A percentile compares a stretch with the other conserved stretches of the same genome.
phyloP scores from a whole-genome alignment of 306 rosid genomes.

The Bauhinia variegata region DNA sequence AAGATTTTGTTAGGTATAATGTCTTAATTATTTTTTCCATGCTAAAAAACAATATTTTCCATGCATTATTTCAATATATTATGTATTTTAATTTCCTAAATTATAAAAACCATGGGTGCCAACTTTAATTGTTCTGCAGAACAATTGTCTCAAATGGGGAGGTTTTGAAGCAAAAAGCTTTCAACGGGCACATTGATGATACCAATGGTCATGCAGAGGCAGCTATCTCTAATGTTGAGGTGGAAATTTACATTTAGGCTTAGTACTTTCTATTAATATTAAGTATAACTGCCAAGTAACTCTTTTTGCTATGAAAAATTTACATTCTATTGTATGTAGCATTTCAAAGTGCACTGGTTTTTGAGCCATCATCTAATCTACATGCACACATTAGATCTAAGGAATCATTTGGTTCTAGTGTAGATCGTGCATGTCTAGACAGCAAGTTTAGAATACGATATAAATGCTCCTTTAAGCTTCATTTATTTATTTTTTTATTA shows the following conservation, averaged over 20 bases:
- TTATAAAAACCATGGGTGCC: conserved; percentile 9
- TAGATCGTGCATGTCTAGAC: too few species aligned
- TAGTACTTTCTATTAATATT: conserved; percentile 1
- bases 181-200: conserved; percentile 40
- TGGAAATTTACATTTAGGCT: conserved; percentile 31
- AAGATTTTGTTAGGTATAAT: conserved; percentile 61
- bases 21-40: neutral
- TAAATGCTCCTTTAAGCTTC: neutral
- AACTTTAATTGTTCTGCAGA: conserved; percentile 50
- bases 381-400: neutral
- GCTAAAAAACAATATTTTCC: neutral
- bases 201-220: conserved; percentile 42
- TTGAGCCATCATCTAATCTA: too few species aligned
- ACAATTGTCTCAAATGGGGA: conserved; percentile 59
- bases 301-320: neutral
- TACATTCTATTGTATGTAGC: neutral
- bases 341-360: neutral
- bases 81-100: conserved; percentile 13
- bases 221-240: conserved; percentile 66
- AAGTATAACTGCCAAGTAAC: neutral
- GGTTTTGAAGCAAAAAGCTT: conserved; percentile 53
- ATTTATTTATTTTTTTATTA: too few species aligned
- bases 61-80: neutral
- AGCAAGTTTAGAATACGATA: too few species aligned
- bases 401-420: neutral